Evolutionary conservation across 768 basidiomycete genomes (phyloP).

Genomic region (Boletus fagicola): DNA sequence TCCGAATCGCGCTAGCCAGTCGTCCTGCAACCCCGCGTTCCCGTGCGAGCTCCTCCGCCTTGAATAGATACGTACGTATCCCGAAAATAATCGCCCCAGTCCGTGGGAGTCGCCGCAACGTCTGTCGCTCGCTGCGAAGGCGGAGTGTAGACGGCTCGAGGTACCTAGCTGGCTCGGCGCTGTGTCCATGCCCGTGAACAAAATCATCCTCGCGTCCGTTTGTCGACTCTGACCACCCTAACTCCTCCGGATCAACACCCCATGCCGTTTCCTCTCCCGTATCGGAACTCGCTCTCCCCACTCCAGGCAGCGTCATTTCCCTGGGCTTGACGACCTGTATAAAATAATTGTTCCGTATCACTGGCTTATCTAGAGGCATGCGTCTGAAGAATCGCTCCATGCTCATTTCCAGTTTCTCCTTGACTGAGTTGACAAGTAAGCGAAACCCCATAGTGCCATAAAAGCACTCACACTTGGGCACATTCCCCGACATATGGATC

Average conservation of each 20-base stretch:
- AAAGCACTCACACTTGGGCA: conserved; percentile 61
- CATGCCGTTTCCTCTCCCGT: conserved; percentile 5
- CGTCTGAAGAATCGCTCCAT: conserved; percentile 71
- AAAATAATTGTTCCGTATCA: conserved; percentile 68
- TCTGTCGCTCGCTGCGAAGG: conserved; percentile 65
- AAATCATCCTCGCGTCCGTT: conserved; percentile 54
- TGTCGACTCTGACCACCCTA: conserved; percentile 59
- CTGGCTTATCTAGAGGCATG: conserved; percentile 63
- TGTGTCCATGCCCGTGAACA: conserved; percentile 30
- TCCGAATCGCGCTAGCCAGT: conserved; percentile 59
- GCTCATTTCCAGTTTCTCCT: conserved; percentile 59
- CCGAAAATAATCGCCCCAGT: conserved; percentile 69
- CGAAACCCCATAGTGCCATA: neutral
- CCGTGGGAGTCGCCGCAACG: conserved; percentile 57
- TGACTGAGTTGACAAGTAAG: conserved; percentile 38
- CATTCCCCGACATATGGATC: conserved; percentile 67
- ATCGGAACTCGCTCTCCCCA: neutral
- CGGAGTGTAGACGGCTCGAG: conserved; percentile 45
- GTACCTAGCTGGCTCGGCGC: conserved; percentile 13
- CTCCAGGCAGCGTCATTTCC: neutral
- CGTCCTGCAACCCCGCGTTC: conserved; percentile 62
- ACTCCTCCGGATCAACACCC: conserved; percentile 57
- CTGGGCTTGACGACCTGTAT: conserved; percentile 39
- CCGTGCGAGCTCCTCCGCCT: conserved; percentile 46
- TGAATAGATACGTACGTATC: conserved; percentile 63